Evolutionary conservation across 164 flowering plant species (phyloP).

Genomic region (Vitis cinerea): DNA sequence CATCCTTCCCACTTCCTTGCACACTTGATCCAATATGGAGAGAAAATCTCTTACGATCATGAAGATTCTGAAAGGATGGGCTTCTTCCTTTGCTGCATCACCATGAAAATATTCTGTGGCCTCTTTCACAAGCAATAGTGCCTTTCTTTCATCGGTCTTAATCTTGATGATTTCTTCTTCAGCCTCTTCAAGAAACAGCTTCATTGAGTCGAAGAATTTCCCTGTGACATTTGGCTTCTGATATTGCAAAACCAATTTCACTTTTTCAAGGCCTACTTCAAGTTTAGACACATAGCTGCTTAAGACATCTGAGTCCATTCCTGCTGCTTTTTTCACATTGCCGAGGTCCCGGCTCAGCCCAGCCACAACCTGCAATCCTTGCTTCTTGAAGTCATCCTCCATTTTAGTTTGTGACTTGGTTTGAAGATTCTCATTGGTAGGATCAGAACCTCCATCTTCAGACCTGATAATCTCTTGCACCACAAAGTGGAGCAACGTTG

Average conservation of each 20-base stretch:
- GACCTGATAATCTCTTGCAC: constrained; percentile 94
- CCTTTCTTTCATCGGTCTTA: constrained; percentile 67
- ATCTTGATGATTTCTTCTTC: constrained; percentile 61
- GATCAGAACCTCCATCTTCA: constrained; percentile 48
- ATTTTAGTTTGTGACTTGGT: constrained; percentile 19
- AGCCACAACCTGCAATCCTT: constrained; percentile 80
- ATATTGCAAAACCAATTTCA: constrained; percentile 50
- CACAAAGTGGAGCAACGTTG: constrained; percentile 95
- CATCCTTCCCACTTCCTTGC: constrained; percentile 85
- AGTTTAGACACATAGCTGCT: constrained; percentile 83
- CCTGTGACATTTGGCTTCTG: constrained; percentile 58
- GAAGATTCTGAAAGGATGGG: constrained; percentile 90
- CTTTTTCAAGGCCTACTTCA: constrained; percentile 78
- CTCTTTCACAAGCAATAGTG: constrained; percentile 71
- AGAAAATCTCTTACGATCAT: constrained; percentile 95
- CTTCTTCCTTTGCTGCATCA: constrained; percentile 83
- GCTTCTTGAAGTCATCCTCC: constrained; percentile 66
- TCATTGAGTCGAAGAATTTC: constrained; percentile 71
- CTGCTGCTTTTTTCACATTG: constrained; percentile 88
- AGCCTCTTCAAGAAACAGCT: constrained; percentile 63
- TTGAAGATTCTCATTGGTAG: constrained; percentile 29
- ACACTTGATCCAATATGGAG: constrained; percentile 78
- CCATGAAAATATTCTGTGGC: constrained; percentile 94
- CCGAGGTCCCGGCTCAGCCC: constrained; percentile 76
- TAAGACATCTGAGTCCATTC: constrained; percentile 91